Evolutionary conservation across 495 filamentous ascomycete genomes (phyloP).

Genomic region (Neurospora hispaniola): DNA sequence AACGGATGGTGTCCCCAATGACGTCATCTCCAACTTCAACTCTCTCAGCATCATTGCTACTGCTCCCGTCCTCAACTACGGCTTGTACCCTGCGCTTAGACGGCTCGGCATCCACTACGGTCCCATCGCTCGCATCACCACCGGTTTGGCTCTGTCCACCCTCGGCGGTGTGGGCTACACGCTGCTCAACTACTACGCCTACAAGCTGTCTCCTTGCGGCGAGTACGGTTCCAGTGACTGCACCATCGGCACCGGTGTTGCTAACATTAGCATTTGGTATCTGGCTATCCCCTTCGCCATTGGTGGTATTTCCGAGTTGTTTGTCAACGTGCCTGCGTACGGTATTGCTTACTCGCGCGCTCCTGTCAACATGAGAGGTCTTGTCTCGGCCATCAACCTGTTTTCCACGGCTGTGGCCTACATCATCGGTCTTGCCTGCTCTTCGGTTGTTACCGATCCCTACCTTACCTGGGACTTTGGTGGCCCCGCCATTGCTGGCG

Average conservation of each 20-base stretch:
- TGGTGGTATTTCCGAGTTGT: conserved; percentile 57
- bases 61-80: conserved; percentile 53
- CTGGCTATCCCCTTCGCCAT: conserved; percentile 40
- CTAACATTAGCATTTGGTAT: conserved; percentile 40
- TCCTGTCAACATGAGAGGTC: conserved; percentile 55
- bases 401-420: conserved; percentile 50
- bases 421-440: conserved; percentile 46
- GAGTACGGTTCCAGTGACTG: conserved; percentile 34
- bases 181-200: conserved; percentile 63
- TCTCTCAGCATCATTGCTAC: conserved; percentile 60
- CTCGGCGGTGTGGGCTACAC: conserved; percentile 56
- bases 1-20: conserved; percentile 63
- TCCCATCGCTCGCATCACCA: conserved; percentile 64
- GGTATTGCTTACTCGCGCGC: conserved; percentile 65
- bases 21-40: conserved; percentile 69
- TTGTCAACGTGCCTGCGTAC: conserved; percentile 59
- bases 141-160: conserved; percentile 56
- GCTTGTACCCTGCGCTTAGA: conserved; percentile 57
- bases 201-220: conserved; percentile 43
- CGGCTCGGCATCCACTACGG: conserved; percentile 53
- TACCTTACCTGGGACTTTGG: conserved; percentile 47
- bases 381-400: conserved; percentile 56
- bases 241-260: conserved; percentile 31
- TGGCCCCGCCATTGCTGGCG: conserved; percentile 38
- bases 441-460: conserved; percentile 51